These are phyloP conservation scores for Penicillium diatomitis DNA, from an alignment of 495 filamentous ascomycete genomes.

Conservation along the genomic window DNA sequence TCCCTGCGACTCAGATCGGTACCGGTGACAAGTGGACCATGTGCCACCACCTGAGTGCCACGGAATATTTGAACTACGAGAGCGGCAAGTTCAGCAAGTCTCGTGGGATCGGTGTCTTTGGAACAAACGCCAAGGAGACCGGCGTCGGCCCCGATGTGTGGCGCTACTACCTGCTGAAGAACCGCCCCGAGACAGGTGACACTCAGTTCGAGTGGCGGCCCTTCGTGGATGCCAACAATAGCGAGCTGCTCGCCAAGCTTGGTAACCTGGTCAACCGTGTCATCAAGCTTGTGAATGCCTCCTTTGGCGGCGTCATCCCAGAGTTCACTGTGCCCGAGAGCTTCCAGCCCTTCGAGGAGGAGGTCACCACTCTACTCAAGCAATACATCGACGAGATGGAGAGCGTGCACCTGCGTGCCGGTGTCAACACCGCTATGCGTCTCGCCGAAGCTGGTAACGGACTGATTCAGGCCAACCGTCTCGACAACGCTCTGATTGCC, in stretches of 20 bases:
- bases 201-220: slow-evolving; percentile 82
- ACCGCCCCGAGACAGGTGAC: slow-evolving; percentile 82
- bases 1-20: slow-evolving; percentile 79
- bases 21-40: slow-evolving; percentile 83
- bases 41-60: slow-evolving; percentile 80
- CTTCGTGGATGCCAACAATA: slow-evolving; percentile 84
- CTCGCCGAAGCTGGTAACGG: slow-evolving; percentile 68
- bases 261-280: slow-evolving; percentile 93
- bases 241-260: slow-evolving; percentile 78
- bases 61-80: slow-evolving; percentile 96
- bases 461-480: slow-evolving; percentile 68
- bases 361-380: slow-evolving; percentile 52
- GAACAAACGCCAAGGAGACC: slow-evolving; percentile 78
- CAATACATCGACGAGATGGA: slow-evolving; percentile 69
- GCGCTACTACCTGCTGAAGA: slow-evolving; percentile 85
- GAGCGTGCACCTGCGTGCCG: slow-evolving; percentile 65
- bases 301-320: slow-evolving; percentile 60
- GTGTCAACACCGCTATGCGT: slow-evolving; percentile 59
- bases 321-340: slow-evolving; percentile 45
- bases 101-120: slow-evolving; percentile 81
- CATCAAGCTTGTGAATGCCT: slow-evolving; percentile 79
- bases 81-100: slow-evolving; percentile 94
- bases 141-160: slow-evolving; percentile 82
- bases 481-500: slow-evolving; percentile 72
- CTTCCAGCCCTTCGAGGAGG: slow-evolving; percentile 37